Percentiles rank a stretch among this genome's conserved stretches.
These are phyloP conservation scores for Salmacisia buchloeana DNA, from an alignment of 1,284 basidiomycete genomes.

Conservation along the genomic window DNA sequence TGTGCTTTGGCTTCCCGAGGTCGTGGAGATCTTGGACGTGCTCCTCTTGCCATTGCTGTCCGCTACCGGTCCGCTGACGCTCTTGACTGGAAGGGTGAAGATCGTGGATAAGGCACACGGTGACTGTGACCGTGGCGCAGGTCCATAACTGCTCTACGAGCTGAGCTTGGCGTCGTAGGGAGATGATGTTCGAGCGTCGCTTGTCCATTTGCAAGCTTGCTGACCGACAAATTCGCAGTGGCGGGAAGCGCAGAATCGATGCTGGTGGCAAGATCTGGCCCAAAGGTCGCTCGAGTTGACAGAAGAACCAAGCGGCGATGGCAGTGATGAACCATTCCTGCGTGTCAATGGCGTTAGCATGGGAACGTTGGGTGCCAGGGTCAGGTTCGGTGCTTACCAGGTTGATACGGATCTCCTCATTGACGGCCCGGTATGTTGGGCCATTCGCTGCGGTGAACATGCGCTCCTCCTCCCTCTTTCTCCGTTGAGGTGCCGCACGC, in stretches of 20 bases:
- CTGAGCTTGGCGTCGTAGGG: not conserved
- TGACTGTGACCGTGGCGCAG: not conserved
- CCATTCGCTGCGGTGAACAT: not conserved
- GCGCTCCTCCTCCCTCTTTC: not conserved
- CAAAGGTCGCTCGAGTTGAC: not conserved
- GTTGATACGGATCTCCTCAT: conserved; percentile 6
- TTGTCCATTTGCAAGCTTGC: conserved; percentile 1
- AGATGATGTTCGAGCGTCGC: not conserved
- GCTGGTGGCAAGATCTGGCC: not conserved
- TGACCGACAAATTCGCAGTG: not conserved
- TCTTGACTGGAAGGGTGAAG: conserved; percentile 2
- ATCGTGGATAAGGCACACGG: not conserved
- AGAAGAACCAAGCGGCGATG: conserved; percentile 7
- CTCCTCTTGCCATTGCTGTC: not conserved
- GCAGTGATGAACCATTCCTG: conserved; percentile 6
- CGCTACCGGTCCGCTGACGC: not conserved
- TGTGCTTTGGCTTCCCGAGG: not conserved
- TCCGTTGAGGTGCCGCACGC: not conserved
- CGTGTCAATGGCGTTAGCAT: not conserved
- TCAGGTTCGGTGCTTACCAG: not conserved
- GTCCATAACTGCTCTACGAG: conserved; percentile 5
- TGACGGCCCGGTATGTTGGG: not conserved
- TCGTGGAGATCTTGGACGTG: not conserved
- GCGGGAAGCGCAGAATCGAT: not conserved
- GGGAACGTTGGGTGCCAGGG: too few species aligned